A percentile compares a stretch with the other conserved stretches of the same genome.
Conservation (phyloP, 116 monocot genomes). For the Dioscorea cayenensis region DNA sequence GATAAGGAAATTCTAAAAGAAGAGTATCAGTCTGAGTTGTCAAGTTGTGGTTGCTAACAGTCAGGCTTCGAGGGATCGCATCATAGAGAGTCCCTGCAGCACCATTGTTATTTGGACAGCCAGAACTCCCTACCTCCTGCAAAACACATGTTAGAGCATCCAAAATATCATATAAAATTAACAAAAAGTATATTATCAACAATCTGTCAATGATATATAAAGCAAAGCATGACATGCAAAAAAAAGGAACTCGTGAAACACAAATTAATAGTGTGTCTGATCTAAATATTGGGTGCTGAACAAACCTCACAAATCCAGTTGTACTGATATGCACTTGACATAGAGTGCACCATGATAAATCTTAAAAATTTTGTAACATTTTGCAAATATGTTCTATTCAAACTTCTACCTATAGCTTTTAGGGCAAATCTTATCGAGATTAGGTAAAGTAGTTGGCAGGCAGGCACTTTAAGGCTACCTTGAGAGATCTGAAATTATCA, state of each 20-base stretch:
- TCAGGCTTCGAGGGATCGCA: constrained; percentile 80
- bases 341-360: background rate
- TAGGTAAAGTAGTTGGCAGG: background rate
- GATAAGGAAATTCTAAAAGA: constrained; percentile 84
- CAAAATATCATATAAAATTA: background rate
- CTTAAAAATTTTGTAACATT: background rate
- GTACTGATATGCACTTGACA: too few species aligned
- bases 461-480: background rate
- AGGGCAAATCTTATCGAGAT: background rate
- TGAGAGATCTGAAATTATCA: background rate
- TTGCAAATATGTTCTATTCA: background rate
- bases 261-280: too few species aligned
- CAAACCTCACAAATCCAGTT: too few species aligned
- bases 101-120: constrained; percentile 85
- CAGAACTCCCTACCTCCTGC: constrained; percentile 81
- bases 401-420: background rate
- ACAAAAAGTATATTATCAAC: too few species aligned
- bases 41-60: constrained; percentile 76
- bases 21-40: constrained; percentile 93
- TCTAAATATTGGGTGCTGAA: too few species aligned
- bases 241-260: too few species aligned
- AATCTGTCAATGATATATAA: too few species aligned
- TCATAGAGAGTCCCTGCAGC: constrained; percentile 99
- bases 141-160: background rate
- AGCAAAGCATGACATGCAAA: too few species aligned